Conservation (phyloP, 208 protist species). For the Trichomonas tenax region DNA sequence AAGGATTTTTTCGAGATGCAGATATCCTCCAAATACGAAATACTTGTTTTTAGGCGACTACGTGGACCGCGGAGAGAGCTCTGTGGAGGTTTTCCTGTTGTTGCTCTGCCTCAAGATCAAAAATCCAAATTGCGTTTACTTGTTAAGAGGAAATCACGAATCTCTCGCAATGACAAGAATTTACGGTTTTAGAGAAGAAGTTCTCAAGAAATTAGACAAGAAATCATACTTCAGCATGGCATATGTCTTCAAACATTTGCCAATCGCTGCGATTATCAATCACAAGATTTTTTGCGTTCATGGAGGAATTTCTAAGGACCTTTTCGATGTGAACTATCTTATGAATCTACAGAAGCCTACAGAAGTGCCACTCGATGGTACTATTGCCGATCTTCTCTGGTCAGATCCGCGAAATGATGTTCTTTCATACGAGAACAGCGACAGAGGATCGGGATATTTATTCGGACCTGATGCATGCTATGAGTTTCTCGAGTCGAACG, state of each 20-base stretch:
- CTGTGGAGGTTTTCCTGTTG: constrained; percentile 28
- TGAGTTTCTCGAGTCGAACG: no score
- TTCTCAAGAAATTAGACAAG: background rate
- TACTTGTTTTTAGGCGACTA: no score
- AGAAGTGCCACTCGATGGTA: background rate
- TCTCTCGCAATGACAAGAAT: constrained; percentile 8
- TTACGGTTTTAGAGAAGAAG: constrained; percentile 30
- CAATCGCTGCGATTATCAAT: background rate
- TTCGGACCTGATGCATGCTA: no score
- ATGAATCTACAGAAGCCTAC: background rate
- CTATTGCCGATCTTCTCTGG: background rate
- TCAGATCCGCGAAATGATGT: background rate
- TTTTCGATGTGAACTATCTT: background rate
- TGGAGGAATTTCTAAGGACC: background rate
- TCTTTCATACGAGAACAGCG: background rate
- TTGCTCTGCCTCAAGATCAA: constrained; percentile 25
- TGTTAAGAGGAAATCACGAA: constrained; percentile 40
- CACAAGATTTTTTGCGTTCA: background rate
- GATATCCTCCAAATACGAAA: background rate
- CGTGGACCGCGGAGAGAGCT: constrained; percentile 34
- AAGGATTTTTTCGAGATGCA: background rate
- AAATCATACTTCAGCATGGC: constrained; percentile 26
- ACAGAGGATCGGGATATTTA: background rate
- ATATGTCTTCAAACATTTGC: background rate
- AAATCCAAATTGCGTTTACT: constrained; percentile 29